A percentile compares a stretch with the other conserved stretches of the same genome.
phyloP scores from a whole-genome alignment of 1,139 yeast genomes.

The Scheffersomyces cryptocercus region DNA sequence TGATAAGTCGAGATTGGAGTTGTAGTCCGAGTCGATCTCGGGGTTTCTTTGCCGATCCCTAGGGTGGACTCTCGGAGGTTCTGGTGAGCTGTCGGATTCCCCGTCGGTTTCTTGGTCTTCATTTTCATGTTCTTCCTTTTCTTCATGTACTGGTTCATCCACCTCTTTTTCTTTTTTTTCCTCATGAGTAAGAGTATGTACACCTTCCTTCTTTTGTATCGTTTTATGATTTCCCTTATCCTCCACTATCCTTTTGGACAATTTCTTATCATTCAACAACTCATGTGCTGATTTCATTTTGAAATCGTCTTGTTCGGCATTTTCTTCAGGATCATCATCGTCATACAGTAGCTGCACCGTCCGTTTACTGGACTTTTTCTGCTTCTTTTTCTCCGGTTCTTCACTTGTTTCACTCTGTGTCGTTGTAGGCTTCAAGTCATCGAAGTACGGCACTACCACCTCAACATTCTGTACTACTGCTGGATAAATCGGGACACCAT shows the following conservation, averaged over 20 bases:
- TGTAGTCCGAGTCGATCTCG: slow-evolving; percentile 28
- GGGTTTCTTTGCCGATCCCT: slow-evolving; percentile 17
- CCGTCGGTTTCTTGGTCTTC: slow-evolving; percentile 4
- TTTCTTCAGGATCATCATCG: slow-evolving; percentile 28
- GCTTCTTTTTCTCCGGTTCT: slow-evolving; percentile 23
- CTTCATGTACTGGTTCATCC: slow-evolving; percentile 5
- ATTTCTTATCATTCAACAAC: slow-evolving; percentile 26
- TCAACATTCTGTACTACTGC: slow-evolving; percentile 41
- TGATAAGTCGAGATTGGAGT: slow-evolving; percentile 26
- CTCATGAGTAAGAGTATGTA: slow-evolving; percentile 3
- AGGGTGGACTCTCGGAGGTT: neutral
- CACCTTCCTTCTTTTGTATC: neutral
- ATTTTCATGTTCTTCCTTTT: slow-evolving; percentile 1
- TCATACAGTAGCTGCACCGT: slow-evolving; percentile 23
- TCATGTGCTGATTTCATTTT: slow-evolving; percentile 57
- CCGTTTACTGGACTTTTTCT: slow-evolving; percentile 14
- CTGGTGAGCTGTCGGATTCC: neutral
- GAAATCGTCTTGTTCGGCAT: slow-evolving; percentile 32
- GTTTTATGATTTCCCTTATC: neutral
- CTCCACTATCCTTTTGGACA: slow-evolving; percentile 11
- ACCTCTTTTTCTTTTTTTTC: slow-evolving; percentile 7
- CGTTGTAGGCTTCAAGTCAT: slow-evolving; percentile 32
- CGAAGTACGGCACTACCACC: slow-evolving; percentile 52
- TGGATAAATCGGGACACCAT: slow-evolving; percentile 53
- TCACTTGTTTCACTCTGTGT: slow-evolving; percentile 11